A percentile compares a stretch with the other conserved stretches of the same genome.
phyloP scores from a whole-genome alignment of 2,329 filamentous ascomycete species.

The Pezicula neosporulosa region DNA sequence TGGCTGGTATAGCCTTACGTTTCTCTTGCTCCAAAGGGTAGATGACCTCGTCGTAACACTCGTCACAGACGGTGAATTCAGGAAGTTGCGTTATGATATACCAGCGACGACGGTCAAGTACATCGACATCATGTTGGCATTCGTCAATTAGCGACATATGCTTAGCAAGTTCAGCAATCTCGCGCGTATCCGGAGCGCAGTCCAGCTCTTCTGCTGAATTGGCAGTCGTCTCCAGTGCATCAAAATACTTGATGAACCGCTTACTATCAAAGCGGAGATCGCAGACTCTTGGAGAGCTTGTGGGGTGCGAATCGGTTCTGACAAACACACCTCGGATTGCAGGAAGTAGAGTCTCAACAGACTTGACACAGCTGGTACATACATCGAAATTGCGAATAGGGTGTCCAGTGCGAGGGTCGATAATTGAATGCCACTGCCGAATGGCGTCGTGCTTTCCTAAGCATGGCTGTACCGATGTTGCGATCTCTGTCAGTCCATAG shows the following conservation, averaged over 20 bases:
- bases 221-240: conserved; percentile 54
- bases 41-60: conserved; percentile 82
- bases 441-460: conserved; percentile 49
- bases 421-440: conserved; percentile 73
- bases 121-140: conserved; percentile 35
- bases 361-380: conserved; percentile 71
- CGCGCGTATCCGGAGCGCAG: conserved; percentile 19
- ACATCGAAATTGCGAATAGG: conserved; percentile 70
- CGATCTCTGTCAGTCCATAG: conserved; percentile 62
- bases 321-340: conserved; percentile 66
- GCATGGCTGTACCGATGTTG: conserved; percentile 54
- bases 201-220: conserved; percentile 40
- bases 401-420: conserved; percentile 61
- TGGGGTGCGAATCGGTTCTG: conserved; percentile 25
- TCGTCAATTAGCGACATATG: conserved; percentile 19
- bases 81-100: conserved; percentile 73
- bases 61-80: conserved; percentile 79
- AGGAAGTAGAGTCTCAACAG: conserved; percentile 71
- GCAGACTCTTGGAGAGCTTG: conserved; percentile 56
- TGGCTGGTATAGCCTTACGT: conserved; percentile 53
- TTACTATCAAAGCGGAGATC: conserved; percentile 61
- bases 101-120: conserved; percentile 64
- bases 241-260: conserved; percentile 57
- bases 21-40: conserved; percentile 56
- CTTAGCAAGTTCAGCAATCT: conserved; percentile 20